Percentiles rank a stretch among this genome's conserved stretches.
phyloP scores from a whole-genome alignment of 2,329 filamentous ascomycete species.

The Metarhizium brunneum region DNA sequence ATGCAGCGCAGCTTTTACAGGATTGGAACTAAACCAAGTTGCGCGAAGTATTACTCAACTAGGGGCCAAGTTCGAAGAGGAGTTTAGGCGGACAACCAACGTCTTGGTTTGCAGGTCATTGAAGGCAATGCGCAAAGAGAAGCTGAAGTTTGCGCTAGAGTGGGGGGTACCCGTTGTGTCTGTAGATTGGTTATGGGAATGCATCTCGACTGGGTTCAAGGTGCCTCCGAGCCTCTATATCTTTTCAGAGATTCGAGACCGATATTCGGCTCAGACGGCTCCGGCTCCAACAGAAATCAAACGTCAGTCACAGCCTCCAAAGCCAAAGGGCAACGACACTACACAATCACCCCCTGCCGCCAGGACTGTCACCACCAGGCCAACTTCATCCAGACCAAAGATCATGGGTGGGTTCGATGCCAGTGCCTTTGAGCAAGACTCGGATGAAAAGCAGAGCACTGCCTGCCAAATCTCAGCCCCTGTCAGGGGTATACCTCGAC shows the following conservation, averaged over 20 bases:
- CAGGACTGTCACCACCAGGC: not conserved
- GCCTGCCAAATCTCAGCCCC: not conserved
- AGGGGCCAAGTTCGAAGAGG: slow-evolving; percentile 73
- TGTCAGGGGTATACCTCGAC: slow-evolving; percentile 2
- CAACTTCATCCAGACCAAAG: slow-evolving; percentile 6
- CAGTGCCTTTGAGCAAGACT: slow-evolving; percentile 29
- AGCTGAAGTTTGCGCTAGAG: slow-evolving; percentile 65
- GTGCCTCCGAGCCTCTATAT: slow-evolving; percentile 36
- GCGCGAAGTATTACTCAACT: slow-evolving; percentile 67
- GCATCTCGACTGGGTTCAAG: slow-evolving; percentile 49
- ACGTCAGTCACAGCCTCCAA: not conserved
- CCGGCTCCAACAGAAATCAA: slow-evolving; percentile 8
- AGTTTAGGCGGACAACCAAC: slow-evolving; percentile 61
- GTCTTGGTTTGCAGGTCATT: slow-evolving; percentile 65
- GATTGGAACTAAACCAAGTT: slow-evolving; percentile 78
- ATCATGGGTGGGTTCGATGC: slow-evolving; percentile 25
- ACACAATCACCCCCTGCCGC: slow-evolving; percentile 4
- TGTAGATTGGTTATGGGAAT: slow-evolving; percentile 77
- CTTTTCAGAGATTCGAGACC: slow-evolving; percentile 35
- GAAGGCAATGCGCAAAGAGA: slow-evolving; percentile 55
- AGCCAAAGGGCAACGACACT: not conserved
- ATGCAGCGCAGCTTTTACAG: slow-evolving; percentile 73
- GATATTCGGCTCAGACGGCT: slow-evolving; percentile 8
- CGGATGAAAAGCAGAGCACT: slow-evolving; percentile 9
- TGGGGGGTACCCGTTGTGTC: slow-evolving; percentile 76